Base-by-base conservation (phyloP, 495 filamentous ascomycete genomes). In the Hypoxylon lienhwacheense region DNA sequence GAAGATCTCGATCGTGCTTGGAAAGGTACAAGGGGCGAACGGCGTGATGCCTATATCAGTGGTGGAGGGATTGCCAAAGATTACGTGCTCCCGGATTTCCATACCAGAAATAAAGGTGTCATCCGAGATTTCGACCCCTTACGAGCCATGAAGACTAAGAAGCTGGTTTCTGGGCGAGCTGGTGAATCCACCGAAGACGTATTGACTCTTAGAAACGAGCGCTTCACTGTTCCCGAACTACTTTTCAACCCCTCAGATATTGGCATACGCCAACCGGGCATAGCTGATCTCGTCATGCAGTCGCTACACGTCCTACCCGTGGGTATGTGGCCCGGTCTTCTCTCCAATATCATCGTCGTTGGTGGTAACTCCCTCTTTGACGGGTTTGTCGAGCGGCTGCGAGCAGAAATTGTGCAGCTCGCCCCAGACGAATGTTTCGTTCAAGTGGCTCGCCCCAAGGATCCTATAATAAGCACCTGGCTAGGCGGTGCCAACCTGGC, bases 51-150 rank as follows among this genome's bases (percentile, higher is more conserved):
- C 8, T 78, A 73, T 44, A 44, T 73, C n/a, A 65, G 34, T 24
- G 83, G 76, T n/a, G 81, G 81, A 19, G 83, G 87, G n/a, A 85
- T 97, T 16, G 85, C 90, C 5, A 81, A 91, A 19, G 93, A 99
- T 68, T 97, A 93, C 63, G 88, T 97, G 2, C 80, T 99, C 2
- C 93, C 93, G 0, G 90, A 97, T 65, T 96, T 91, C 47, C 90
- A 95, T 56, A 81, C 80, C 0, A 75, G 81, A 16, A 83, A 80
- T 22, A 82, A 84, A 39, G 95, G 93, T 1, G 81, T 86, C 58
- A 76, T 86, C 29, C 79, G 90, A 12, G 84, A 88, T 0, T 90
- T 95, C 56, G 88, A 95, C 61, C 77, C 81, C n/a, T 76, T 67
- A 7, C 68, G 77, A 2, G 56, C 70, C 10, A 50, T 67, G 7